Percentiles rank a stretch among this genome's conserved stretches.
Conservation (phyloP, 2,329 filamentous ascomycete genomes). For the Trichoderma afroharzianum region DNA sequence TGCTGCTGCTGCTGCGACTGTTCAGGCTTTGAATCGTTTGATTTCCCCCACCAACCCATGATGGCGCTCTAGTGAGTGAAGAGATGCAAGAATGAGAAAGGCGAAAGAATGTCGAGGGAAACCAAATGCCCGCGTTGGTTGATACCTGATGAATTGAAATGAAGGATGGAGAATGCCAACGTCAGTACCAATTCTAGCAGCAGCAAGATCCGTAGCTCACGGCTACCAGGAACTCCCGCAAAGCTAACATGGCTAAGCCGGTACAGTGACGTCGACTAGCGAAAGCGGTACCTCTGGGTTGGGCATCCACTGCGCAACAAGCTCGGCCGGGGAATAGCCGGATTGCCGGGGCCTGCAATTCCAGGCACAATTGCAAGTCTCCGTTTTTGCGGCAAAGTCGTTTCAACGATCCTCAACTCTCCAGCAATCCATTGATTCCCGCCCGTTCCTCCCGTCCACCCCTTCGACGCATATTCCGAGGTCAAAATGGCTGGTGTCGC, state of each 20-base stretch:
- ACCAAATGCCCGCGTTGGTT: not conserved
- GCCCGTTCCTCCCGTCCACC: not conserved
- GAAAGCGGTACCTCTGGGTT: not conserved
- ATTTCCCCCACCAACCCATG: slow-evolving; percentile 45
- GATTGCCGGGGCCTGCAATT: slow-evolving; percentile 29
- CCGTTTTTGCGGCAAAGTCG: slow-evolving; percentile 15
- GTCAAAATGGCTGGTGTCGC: slow-evolving; percentile 37
- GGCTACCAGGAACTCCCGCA: not conserved
- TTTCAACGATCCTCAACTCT: slow-evolving; percentile 19
- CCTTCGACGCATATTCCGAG: slow-evolving; percentile 18
- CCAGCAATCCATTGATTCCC: slow-evolving; percentile 11
- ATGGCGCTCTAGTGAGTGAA: not conserved
- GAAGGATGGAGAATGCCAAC: not conserved
- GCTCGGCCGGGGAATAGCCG: slow-evolving; percentile 29
- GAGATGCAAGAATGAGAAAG: not conserved
- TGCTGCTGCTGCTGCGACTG: slow-evolving; percentile 23
- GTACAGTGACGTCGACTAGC: slow-evolving; percentile 2
- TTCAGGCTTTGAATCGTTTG: slow-evolving; percentile 33
- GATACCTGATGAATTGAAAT: not conserved
- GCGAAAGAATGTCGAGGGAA: not conserved
- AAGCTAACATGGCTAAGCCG: not conserved
- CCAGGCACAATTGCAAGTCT: slow-evolving; percentile 27
- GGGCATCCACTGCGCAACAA: not conserved
- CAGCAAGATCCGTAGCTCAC: not conserved
- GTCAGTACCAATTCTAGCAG: not conserved